These are phyloP conservation scores for Akebia trifoliata DNA, from an alignment of 164 flowering plant genomes.

Conservation along the genomic window DNA sequence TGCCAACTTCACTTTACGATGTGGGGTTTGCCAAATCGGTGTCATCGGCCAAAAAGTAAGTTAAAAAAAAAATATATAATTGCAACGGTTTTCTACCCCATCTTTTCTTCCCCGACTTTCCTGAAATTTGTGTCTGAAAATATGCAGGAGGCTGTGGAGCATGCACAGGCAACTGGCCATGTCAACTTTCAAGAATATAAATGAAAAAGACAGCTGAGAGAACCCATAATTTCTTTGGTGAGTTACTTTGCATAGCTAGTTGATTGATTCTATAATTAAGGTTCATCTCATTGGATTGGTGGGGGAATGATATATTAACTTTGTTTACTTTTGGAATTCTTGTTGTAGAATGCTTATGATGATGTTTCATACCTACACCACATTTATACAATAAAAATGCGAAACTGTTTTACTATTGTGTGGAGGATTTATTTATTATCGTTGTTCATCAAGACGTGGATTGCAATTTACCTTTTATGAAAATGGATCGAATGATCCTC, in stretches of 20 bases:
- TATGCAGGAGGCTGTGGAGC: constrained; percentile 88
- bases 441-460: too few species aligned
- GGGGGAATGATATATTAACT: too few species aligned
- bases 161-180: constrained; percentile 93
- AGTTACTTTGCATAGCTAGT: neutral
- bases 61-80: neutral
- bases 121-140: neutral
- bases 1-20: constrained; percentile 85
- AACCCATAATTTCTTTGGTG: constrained; percentile 4
- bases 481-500: too few species aligned
- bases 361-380: too few species aligned
- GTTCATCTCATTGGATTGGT: too few species aligned
- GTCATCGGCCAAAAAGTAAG: constrained; percentile 83
- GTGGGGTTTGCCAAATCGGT: constrained; percentile 95
- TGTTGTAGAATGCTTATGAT: neutral
- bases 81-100: neutral
- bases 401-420: too few species aligned
- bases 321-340: neutral
- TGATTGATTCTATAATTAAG: neutral
- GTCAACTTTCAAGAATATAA: constrained; percentile 85
- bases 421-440: too few species aligned
- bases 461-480: too few species aligned
- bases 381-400: too few species aligned
- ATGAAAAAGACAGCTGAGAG: constrained; percentile 18
- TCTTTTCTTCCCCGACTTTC: neutral